A percentile compares a stretch with the other conserved stretches of the same genome.
Evolutionary conservation across 306 rosid species (phyloP).

Genomic region (Astragalus glycyphyllos): DNA sequence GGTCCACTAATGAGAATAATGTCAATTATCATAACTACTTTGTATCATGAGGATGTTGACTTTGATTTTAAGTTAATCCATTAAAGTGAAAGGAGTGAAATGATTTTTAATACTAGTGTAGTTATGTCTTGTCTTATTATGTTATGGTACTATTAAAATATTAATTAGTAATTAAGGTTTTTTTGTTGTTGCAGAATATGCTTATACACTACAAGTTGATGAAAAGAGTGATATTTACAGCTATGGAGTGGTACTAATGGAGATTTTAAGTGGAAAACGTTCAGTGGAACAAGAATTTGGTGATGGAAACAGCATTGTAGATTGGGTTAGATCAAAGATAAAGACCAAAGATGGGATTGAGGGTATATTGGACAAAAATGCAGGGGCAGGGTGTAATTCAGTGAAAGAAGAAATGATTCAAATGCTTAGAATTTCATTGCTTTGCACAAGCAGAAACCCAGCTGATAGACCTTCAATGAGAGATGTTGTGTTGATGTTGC

Average conservation of each 20-base stretch:
- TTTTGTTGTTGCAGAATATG: conserved; percentile 67
- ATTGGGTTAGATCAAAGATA: conserved; percentile 75
- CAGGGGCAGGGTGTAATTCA: conserved; percentile 63
- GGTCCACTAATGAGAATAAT: conserved; percentile 40
- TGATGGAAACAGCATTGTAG: conserved; percentile 86
- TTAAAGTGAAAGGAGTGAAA: conserved; percentile 31
- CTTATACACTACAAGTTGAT: conserved; percentile 89
- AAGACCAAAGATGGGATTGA: conserved; percentile 63
- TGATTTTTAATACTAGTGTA: conserved; percentile 27
- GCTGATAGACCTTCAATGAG: conserved; percentile 91
- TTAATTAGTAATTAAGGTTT: conserved; percentile 1
- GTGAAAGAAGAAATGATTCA: conserved; percentile 87
- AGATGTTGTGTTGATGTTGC: conserved; percentile 88
- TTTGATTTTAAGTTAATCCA: conserved; percentile 22
- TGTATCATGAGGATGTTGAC: conserved; percentile 56
- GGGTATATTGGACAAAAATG: conserved; percentile 70
- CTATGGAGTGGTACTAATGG: conserved; percentile 85
- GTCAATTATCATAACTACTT: conserved; percentile 41
- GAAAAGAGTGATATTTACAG: conserved; percentile 96
- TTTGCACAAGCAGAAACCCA: conserved; percentile 79
- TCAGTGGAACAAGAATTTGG: conserved; percentile 78
- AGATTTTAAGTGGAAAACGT: conserved; percentile 71
- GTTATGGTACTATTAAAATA: neutral
- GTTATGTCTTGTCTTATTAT: conserved; percentile 26
- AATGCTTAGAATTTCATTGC: conserved; percentile 85